phyloP scores from a whole-genome alignment of 805 yeast species.

The Schwanniomyces sp. region DNA sequence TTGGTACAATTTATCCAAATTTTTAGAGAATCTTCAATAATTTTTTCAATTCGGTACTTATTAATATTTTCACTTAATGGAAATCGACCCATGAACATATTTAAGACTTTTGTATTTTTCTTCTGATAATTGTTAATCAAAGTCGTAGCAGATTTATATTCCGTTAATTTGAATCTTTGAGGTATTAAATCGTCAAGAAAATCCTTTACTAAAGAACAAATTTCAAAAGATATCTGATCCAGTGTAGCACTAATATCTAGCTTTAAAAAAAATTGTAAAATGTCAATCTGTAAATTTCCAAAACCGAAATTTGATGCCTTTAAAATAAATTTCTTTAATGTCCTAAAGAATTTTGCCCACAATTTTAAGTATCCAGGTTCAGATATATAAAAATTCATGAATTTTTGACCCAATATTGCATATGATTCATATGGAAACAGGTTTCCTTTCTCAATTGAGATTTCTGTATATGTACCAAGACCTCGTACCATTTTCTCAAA shows the following conservation, averaged over 20 bases:
- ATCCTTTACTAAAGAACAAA: not conserved
- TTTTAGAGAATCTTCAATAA: conserved; percentile 26
- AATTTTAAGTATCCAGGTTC: conserved; percentile 16
- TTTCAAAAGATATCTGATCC: conserved; percentile 7
- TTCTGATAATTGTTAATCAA: not conserved
- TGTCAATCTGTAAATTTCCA: not conserved
- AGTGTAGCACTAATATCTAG: conserved; percentile 7
- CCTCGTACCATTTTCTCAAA: conserved; percentile 22
- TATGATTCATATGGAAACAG: conserved; percentile 20
- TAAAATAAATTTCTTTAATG: conserved; percentile 1
- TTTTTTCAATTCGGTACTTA: conserved; percentile 17
- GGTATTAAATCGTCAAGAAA: not conserved
- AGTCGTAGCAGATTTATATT: not conserved
- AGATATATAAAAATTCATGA: conserved; percentile 9
- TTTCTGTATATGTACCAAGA: conserved; percentile 15
- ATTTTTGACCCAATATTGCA: conserved; percentile 11
- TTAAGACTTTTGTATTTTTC: conserved; percentile 12
- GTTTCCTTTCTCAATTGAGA: conserved; percentile 10
- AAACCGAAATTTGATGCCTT: not conserved
- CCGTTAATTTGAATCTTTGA: not conserved
- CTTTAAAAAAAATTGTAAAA: conserved; percentile 1
- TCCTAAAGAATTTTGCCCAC: conserved; percentile 12
- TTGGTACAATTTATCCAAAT: conserved; percentile 28
- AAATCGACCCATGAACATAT: conserved; percentile 34
- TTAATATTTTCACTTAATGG: conserved; percentile 24